A percentile compares a stretch with the other conserved stretches of the same genome.
phyloP scores from a whole-genome alignment of 2,329 filamentous ascomycete genomes.

The Ophidiomyces ophidiicola region DNA sequence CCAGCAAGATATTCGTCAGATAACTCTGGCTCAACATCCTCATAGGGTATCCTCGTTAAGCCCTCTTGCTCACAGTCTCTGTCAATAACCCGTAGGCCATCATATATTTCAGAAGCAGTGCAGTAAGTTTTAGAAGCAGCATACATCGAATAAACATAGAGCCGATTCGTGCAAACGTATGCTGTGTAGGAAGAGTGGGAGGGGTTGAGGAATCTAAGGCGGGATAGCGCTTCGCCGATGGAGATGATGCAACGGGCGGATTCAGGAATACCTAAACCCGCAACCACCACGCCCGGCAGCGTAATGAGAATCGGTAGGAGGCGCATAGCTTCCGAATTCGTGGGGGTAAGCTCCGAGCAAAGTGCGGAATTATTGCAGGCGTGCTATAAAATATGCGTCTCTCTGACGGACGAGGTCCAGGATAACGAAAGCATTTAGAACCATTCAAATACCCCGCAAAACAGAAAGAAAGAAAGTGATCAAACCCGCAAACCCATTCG shows the following conservation, averaged over 20 bases:
- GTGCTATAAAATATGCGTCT: too few relatives aligned
- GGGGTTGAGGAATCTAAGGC: background rate
- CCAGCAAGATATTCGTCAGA: constrained; percentile 8
- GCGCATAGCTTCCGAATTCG: constrained; percentile 5
- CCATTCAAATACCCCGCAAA: too few relatives aligned
- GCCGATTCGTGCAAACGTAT: constrained; percentile 4
- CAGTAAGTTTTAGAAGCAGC: constrained; percentile 9
- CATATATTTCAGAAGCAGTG: constrained; percentile 1
- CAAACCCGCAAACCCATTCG: too few relatives aligned
- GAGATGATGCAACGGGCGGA: constrained; percentile 8
- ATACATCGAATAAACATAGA: constrained; percentile 10
- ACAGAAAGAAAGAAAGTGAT: too few relatives aligned
- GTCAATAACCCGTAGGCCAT: constrained; percentile 7
- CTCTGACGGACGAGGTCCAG: too few relatives aligned
- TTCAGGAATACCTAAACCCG: background rate
- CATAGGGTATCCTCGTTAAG: constrained; percentile 6
- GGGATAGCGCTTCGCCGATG: constrained; percentile 8
- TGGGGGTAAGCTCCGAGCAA: too few relatives aligned
- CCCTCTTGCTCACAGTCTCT: constrained; percentile 4
- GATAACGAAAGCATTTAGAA: too few relatives aligned
- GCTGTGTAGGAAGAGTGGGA: background rate
- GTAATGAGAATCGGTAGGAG: background rate
- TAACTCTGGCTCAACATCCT: constrained; percentile 6
- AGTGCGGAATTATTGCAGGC: too few relatives aligned
- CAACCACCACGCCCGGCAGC: background rate